Base-by-base conservation (phyloP, 139 green algal species). In the Marvania coccoides region DNA sequence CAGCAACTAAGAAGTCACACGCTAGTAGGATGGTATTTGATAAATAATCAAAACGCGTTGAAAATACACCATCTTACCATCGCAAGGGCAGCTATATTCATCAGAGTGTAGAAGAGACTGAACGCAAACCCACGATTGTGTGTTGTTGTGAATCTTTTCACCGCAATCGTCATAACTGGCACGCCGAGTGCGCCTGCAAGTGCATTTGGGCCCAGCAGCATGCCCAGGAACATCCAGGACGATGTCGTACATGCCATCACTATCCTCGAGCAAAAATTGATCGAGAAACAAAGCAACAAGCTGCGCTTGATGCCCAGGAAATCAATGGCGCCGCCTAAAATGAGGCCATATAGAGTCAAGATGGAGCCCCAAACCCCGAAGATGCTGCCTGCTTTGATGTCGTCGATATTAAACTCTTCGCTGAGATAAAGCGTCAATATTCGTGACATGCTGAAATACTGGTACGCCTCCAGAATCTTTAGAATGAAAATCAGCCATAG, bases 331-430 rank as follows among this genome's bases (percentile, higher is more conserved):
- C 58, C 47, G 2, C 71, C 72, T 42, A 83, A 48, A 3, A 81
- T 6, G 34, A 87, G 60, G 30, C 75, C 77, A 40, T 75, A 83
- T 2, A 15, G 24, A 2, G 70, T 69, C 1, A 80, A 58, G 2
- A 79, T 48, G n/a, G 69, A 73, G 19, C 81, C 81, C 81, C 81
- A 87, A 30, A 81, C 48, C 8, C 81, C 81, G 64, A 84, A 87
- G 14, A 69, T 51, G 19, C 47, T 55, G 23, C 81, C 81, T 14
- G 75, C 64, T 31, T 68, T 19, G 4, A 67, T 33, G 47, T 81
- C 73, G 34, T 15, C n/a, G 30, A 85, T 53, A 0, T 63, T 74
- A 71, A 87, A 87, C 5, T 76, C 47, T 14, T 85, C 75, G 4
- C 74, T 86, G 3, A 84, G 63, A 31, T 71, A 73, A 6, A 85